Conservation (phyloP, 768 basidiomycete species). For the Stropharia rugosoannulata region DNA sequence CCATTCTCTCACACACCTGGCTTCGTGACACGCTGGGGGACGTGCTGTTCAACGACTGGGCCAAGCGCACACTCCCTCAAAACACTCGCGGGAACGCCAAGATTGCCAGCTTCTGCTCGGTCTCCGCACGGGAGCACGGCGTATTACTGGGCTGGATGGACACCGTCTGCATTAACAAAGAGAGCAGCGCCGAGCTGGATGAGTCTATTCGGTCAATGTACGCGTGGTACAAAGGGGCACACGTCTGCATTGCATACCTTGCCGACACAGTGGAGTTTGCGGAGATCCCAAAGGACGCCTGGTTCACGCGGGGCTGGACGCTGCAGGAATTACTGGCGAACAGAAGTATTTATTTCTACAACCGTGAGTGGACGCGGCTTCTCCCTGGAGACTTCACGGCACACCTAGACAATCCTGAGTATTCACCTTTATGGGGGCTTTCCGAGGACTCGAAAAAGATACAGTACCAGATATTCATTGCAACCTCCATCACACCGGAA, state of each 20-base stretch:
- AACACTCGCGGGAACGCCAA: background rate
- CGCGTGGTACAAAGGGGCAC: background rate
- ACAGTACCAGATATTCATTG: background rate
- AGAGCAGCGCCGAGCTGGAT: constrained; percentile 6
- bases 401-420: background rate
- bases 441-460: background rate
- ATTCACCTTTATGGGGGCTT: background rate
- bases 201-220: constrained; percentile 9
- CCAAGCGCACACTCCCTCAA: background rate
- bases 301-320: constrained; percentile 4
- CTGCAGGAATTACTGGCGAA: constrained; percentile 2
- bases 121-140: background rate
- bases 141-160: constrained; percentile 2
- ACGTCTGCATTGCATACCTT: constrained; percentile 4
- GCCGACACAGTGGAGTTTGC: background rate
- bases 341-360: background rate
- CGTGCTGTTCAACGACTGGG: background rate
- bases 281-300: background rate
- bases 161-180: constrained; percentile 5
- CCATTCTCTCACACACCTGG: constrained; percentile 4
- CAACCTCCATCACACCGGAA: background rate
- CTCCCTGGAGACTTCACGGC: no score
- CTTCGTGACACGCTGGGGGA: background rate
- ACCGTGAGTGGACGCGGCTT: background rate
- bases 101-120: background rate